Evolutionary conservation across 2,329 filamentous ascomycete genomes (phyloP).

Genomic region (Mollisia scopiformis): DNA sequence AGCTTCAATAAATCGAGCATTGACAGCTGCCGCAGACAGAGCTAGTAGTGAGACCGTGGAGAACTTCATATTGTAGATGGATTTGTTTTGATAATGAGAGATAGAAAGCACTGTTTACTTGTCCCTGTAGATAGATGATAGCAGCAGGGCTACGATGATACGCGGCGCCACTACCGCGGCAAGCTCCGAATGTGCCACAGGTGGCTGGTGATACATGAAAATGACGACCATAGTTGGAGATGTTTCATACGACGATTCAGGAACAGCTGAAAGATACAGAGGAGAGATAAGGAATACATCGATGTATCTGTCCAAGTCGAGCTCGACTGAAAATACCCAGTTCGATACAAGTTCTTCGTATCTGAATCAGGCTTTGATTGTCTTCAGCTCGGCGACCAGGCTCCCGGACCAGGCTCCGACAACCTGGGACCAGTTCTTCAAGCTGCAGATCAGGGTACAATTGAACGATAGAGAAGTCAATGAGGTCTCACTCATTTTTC

Average conservation of each 20-base stretch:
- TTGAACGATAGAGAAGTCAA: background rate
- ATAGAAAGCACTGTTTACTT: background rate
- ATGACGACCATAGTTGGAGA: background rate
- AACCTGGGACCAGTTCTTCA: background rate
- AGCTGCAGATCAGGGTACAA: background rate
- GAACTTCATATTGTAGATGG: constrained; percentile 51
- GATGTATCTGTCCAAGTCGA: background rate
- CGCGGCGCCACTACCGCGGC: background rate
- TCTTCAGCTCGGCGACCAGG: background rate
- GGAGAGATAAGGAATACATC: background rate
- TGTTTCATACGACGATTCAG: background rate
- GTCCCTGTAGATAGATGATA: background rate
- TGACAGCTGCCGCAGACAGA: constrained; percentile 54
- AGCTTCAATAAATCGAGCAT: constrained; percentile 59
- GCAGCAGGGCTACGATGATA: background rate
- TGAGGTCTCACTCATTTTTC: background rate
- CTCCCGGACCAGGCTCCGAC: background rate
- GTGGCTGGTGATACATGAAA: background rate
- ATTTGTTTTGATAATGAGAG: constrained; percentile 1
- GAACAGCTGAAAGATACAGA: background rate
- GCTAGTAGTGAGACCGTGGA: constrained; percentile 51
- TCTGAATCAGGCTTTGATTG: background rate
- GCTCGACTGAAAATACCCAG: too few species aligned
- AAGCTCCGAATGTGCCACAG: background rate
- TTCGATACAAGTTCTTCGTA: too few species aligned